A percentile compares a stretch with the other conserved stretches of the same genome.
Evolutionary conservation across 2,329 filamentous ascomycete genomes (phyloP).

Genomic region (Furcasterigmium sp.): DNA sequence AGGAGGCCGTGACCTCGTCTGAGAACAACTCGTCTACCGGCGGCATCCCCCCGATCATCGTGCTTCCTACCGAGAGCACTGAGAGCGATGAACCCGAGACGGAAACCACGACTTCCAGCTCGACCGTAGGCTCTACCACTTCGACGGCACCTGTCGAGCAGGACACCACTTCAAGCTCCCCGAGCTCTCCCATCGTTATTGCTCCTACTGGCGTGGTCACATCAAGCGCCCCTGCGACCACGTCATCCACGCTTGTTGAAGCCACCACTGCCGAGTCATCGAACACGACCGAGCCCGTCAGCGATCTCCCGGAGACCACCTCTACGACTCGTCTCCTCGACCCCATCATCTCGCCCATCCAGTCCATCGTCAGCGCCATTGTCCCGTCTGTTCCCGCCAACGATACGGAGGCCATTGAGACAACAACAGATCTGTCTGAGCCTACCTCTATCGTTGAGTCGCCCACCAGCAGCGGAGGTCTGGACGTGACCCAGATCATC

Average conservation of each 20-base stretch:
- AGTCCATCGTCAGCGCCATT: not conserved
- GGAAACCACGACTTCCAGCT: constrained; percentile 4
- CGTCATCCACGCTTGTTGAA: not conserved
- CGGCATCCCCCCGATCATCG: constrained; percentile 8
- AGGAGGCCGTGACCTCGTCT: constrained; percentile 9
- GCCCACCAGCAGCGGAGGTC: not conserved
- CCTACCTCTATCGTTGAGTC: constrained; percentile 1
- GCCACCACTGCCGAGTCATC: constrained; percentile 1
- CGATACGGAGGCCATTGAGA: not conserved
- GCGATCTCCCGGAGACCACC: constrained; percentile 1
- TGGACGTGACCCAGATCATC: not conserved
- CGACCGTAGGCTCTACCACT: constrained; percentile 1
- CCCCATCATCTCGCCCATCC: constrained; percentile 5
- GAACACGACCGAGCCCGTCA: constrained; percentile 7
- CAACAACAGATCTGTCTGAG: constrained; percentile 8
- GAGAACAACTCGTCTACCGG: constrained; percentile 7
- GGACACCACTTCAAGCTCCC: not conserved
- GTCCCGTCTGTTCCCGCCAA: not conserved
- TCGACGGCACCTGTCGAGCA: no score
- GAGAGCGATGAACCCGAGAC: constrained; percentile 9
- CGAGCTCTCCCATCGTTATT: constrained; percentile 19
- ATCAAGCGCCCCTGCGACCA: constrained; percentile 5
- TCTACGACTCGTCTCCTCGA: not conserved
- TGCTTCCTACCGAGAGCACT: constrained; percentile 12
- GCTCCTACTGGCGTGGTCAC: constrained; percentile 26